Evolutionary conservation across 2,329 filamentous ascomycete genomes (phyloP), one percentile per base, ranked within the genome.

Genomic region (Claviceps humidiphila): DNA sequence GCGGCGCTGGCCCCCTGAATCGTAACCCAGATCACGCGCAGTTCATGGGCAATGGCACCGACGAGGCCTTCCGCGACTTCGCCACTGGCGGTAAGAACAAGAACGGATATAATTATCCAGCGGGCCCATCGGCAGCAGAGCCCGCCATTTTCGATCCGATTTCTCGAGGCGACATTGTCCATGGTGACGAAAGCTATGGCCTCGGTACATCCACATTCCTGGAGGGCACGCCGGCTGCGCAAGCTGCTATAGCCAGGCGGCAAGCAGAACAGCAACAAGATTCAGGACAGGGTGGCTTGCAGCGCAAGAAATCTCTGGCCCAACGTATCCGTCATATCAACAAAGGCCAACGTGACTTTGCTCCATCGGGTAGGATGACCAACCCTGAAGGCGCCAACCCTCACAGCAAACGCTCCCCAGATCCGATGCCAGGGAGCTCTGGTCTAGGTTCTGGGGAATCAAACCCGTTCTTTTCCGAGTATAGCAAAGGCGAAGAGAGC

Each of bases 151-250:
- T 89, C 61, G 87, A 93, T 62, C 80, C 89, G 1, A 77, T 76
- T 30, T 69, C 76, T 30, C 79, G 81, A 53, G 76, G 81, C 47
- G 82, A 87, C 53, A 78, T 85, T 47, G 77, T 97, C 14, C 89
- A 97, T 59, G 91, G 91, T 17, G 82, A 90, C 52, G 84, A 94
- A 68, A 84, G 81, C 3, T 73, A 87, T 55, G 93, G 93, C 9
- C 72, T 98, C 7, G 93, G 93, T 51, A 95, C 90, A 1, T 95
- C 89, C 38, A 98, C 93, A 2, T 97, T 97, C 74, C 71, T 98
- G 22, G 93, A 98, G 61, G 93, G 93, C 39, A 86, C 93, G 1
- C 91, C 93, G 14, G 93, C 90, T 30, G 86, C 90, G 30, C 82
- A 82, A 59, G 79, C 82, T 7, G 87, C 85, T 17, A 87, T 95